phyloP scores from a whole-genome alignment of 2,329 filamentous ascomycete species.

The Lasiodiplodia sp. region DNA sequence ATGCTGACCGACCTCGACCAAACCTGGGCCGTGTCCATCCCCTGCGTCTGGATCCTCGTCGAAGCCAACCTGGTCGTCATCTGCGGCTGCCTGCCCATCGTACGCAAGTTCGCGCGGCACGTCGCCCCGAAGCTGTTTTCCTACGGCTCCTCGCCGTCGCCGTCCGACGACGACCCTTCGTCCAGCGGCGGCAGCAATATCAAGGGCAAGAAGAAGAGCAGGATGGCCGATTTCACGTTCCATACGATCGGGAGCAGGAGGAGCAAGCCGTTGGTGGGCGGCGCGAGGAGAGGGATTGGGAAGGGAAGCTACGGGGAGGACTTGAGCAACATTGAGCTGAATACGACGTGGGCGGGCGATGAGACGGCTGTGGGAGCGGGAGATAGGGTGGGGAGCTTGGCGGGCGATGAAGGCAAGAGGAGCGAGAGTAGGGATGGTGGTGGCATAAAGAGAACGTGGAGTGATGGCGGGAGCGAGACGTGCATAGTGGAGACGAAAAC shows the following conservation, averaged over 20 bases:
- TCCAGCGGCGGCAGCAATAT: background rate
- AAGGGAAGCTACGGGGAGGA: background rate
- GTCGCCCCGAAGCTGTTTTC: constrained; percentile 40
- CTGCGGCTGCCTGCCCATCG: constrained; percentile 51
- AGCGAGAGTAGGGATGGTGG: background rate
- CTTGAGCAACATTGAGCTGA: constrained; percentile 15
- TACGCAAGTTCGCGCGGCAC: constrained; percentile 51
- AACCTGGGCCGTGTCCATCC: constrained; percentile 23
- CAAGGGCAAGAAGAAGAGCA: background rate
- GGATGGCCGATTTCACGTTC: background rate
- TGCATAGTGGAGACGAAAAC: constrained; percentile 15
- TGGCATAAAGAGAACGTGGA: constrained; percentile 2
- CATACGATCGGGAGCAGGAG: constrained; percentile 21
- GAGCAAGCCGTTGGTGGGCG: background rate
- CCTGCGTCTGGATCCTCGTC: constrained; percentile 37
- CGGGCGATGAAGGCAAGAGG: background rate
- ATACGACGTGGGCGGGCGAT: background rate
- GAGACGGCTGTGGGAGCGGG: background rate
- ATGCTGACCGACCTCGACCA: constrained; percentile 22
- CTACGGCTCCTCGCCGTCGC: background rate
- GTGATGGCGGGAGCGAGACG: constrained; percentile 21
- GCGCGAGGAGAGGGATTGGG: background rate
- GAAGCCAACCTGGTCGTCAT: constrained; percentile 53
- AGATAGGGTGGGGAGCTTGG: background rate
- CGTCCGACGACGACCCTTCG: background rate